Evolutionary conservation across 202 grass and related monocot genomes (phyloP).

Genomic region (Carex arenaria): DNA sequence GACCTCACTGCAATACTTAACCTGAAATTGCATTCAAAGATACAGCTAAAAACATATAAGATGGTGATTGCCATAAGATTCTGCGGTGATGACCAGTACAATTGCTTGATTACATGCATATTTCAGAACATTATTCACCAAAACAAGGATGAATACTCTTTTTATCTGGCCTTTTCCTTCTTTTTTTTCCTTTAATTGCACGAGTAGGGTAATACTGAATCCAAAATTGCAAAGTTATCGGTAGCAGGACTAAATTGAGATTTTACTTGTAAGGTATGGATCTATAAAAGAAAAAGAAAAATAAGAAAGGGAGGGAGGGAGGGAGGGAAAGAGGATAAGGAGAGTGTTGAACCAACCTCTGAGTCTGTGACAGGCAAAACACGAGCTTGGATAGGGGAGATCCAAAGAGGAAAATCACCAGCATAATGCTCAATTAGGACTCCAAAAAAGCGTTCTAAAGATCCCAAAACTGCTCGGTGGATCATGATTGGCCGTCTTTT

Average conservation of each 20-base stretch:
- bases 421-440: constrained; percentile 92
- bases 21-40: constrained; percentile 36
- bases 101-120: neutral
- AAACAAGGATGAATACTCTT: neutral
- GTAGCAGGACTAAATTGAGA: neutral
- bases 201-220: neutral
- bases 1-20: constrained; percentile 74
- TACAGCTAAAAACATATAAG: constrained; percentile 1
- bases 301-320: neutral
- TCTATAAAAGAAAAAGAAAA: too few species aligned
- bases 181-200: neutral
- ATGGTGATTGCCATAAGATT: neutral
- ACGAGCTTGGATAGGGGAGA: constrained; percentile 77
- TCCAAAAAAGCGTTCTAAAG: constrained; percentile 88
- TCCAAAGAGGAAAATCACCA: constrained; percentile 98
- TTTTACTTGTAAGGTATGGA: too few species aligned
- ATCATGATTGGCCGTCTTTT: constrained; percentile 93
- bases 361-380: constrained; percentile 80
- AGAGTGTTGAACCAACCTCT: constrained; percentile 53
- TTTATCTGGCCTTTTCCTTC: neutral
- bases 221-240: neutral
- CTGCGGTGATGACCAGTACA: neutral
- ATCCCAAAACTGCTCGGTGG: constrained; percentile 92
- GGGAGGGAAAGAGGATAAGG: neutral
- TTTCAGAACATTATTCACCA: neutral